Base-by-base conservation (phyloP, 768 basidiomycete species). In the Amanita pseudoporphyria region DNA sequence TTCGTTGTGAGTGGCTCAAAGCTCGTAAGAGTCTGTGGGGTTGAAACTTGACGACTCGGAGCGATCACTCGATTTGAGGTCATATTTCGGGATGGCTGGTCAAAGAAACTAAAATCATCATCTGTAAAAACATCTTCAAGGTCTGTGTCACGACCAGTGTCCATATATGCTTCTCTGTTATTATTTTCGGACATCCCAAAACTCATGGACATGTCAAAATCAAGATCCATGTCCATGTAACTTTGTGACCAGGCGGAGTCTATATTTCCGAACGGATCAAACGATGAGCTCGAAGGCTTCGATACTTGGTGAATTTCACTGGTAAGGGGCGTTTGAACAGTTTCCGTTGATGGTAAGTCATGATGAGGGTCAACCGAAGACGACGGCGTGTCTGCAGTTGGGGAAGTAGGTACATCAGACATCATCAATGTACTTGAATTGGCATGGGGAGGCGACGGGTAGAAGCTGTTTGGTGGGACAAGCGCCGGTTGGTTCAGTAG, bases 91-190 rank as follows among this genome's bases (percentile, higher is more conserved):
- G 74, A 68, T 0, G 79, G 81, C 21, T 71, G 72, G 59, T 92
- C 87, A 60, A 91, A 93, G 64, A 88, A 92, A 61, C 78, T 84
- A 62, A 92, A 93, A 62, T 93, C 89, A 49, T 90, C 89, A 45
- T 93, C 89, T 0, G 89, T 90, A 57, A 91, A 82, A 1, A 71
- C 74, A 18, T 79, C 76, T 30, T 82, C 79, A 46, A 77, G 77
- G 37, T 77, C 78, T 62, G 73, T 66, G 18, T 52, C 50, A 22
- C 30, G 63, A 56, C 54, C 53, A 10, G 31, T 28, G 30, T 53
- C 53, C 14, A 55, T 45, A 35, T 56, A 60, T 14, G 59, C 60
- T 43, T 69, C 63, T 18, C 64, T 62, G 26, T 55, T 57, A 31
- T 64, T 48, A 53, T 69, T 68, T 44, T 68, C 64, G 6, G 31